Percentiles rank a stretch among this genome's conserved stretches.
Evolutionary conservation across 1,284 basidiomycete species (phyloP).

Genomic region (Hemileia vastatrix): DNA sequence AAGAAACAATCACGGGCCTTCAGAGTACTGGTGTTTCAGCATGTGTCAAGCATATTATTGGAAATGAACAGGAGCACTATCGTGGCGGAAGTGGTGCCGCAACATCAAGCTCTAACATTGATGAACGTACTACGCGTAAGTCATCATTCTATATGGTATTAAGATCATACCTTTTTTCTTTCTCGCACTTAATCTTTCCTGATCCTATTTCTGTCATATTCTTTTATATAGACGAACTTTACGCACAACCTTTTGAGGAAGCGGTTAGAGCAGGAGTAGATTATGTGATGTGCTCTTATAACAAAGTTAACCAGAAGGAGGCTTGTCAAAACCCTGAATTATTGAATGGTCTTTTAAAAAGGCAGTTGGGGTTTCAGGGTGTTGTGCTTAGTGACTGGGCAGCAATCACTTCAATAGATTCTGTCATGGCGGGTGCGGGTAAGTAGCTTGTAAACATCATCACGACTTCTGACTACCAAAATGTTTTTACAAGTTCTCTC

Average conservation of each 20-base stretch:
- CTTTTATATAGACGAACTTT: conserved; percentile 29
- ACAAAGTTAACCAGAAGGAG: conserved; percentile 34
- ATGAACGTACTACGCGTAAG: conserved; percentile 35
- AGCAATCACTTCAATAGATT: conserved; percentile 10
- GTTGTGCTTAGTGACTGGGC: conserved; percentile 38
- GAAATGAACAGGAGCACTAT: conserved; percentile 41
- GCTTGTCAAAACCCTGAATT: conserved; percentile 39
- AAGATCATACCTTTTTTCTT: background rate
- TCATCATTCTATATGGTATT: too few species aligned
- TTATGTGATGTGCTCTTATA: conserved; percentile 39
- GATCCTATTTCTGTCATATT: background rate
- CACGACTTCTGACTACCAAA: too few species aligned
- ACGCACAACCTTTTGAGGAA: conserved; percentile 29
- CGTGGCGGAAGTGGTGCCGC: conserved; percentile 24
- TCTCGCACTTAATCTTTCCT: background rate
- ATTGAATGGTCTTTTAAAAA: conserved; percentile 40
- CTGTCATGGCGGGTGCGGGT: conserved; percentile 13
- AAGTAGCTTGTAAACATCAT: too few species aligned
- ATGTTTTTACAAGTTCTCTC: conserved; percentile 36
- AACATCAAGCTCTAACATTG: conserved; percentile 29
- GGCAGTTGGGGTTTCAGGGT: conserved; percentile 38
- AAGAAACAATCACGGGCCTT: conserved; percentile 32
- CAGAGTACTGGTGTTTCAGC: conserved; percentile 39
- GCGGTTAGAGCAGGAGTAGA: conserved; percentile 23
- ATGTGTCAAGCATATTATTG: conserved; percentile 38